These are phyloP conservation scores for Groenewaldozyma auringiensis DNA, from an alignment of 1,139 yeast genomes.

Conservation along the genomic window DNA sequence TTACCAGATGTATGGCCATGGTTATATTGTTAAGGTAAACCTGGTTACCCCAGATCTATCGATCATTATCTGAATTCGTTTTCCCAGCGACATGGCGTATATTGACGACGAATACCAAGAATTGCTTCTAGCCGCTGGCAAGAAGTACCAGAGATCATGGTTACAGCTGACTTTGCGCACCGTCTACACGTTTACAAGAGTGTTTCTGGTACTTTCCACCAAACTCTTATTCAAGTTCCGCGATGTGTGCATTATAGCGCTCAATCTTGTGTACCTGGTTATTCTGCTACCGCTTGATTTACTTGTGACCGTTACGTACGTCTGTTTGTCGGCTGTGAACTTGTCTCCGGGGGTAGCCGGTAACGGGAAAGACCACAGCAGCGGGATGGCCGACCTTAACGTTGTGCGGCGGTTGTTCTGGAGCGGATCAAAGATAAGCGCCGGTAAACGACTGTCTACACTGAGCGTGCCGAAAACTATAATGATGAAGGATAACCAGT, in stretches of 20 bases:
- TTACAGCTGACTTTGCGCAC: slow-evolving; percentile 4
- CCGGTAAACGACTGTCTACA: slow-evolving; percentile 12
- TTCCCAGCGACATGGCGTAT: not conserved
- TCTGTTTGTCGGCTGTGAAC: slow-evolving; percentile 6
- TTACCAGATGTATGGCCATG: no score
- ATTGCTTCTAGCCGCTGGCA: slow-evolving; percentile 18
- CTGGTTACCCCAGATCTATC: no score
- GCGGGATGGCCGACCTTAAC: slow-evolving; percentile 12
- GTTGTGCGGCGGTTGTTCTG: slow-evolving; percentile 20
- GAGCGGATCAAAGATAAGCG: slow-evolving; percentile 17
- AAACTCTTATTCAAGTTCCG: slow-evolving; percentile 17
- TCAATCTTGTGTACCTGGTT: slow-evolving; percentile 12
- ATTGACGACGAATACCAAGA: slow-evolving; percentile 18
- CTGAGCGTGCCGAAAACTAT: slow-evolving; percentile 15
- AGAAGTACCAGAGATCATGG: slow-evolving; percentile 16
- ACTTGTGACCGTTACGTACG: slow-evolving; percentile 13
- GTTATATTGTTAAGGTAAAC: no score
- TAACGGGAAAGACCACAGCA: not conserved
- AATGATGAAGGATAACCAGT: slow-evolving; percentile 3
- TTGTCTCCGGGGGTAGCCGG: slow-evolving; percentile 4
- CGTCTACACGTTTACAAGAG: slow-evolving; percentile 8
- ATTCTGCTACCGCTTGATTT: slow-evolving; percentile 20
- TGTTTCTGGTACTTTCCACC: slow-evolving; percentile 12
- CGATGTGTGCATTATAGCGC: slow-evolving; percentile 13
- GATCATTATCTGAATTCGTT: no score